Conservation (phyloP, 345 rosid species). For the Noccaea caerulescens region DNA sequence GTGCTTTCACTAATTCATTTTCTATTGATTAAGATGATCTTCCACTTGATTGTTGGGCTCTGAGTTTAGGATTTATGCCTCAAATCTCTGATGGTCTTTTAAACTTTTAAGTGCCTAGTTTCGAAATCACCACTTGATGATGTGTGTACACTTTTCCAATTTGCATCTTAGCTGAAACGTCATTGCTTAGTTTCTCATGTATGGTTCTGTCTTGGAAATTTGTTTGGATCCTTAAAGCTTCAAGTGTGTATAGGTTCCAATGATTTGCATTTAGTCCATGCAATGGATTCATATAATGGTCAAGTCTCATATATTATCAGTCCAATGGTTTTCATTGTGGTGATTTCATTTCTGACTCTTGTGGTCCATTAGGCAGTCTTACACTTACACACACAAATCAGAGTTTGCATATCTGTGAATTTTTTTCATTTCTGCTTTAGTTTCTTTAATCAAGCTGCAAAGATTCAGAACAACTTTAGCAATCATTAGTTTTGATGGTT, state of each 20-base stretch:
- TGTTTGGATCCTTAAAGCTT: background rate
- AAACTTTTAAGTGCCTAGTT: background rate
- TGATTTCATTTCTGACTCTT: too few relatives aligned
- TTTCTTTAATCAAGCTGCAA: background rate
- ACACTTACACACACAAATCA: background rate
- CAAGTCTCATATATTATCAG: too few relatives aligned
- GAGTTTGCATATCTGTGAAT: conserved; percentile 16
- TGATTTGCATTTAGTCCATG: background rate
- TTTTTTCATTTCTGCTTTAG: background rate
- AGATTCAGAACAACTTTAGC: background rate
- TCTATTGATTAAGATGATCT: background rate
- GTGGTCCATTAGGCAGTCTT: too few relatives aligned
- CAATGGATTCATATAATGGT: too few relatives aligned
- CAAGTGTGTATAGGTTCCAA: background rate
- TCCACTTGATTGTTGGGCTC: background rate
- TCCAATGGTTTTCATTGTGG: too few relatives aligned
- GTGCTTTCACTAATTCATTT: background rate
- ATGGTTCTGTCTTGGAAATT: conserved; percentile 8
- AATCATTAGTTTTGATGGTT: background rate
- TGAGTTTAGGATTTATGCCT: conserved; percentile 4
- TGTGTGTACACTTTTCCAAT: background rate
- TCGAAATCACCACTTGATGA: conserved; percentile 6
- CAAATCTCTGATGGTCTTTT: background rate
- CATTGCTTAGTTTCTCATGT: background rate
- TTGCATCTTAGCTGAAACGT: background rate